These are phyloP conservation scores for Amanita pseudoporphyria DNA, from an alignment of 768 basidiomycete genomes.

Conservation along the genomic window DNA sequence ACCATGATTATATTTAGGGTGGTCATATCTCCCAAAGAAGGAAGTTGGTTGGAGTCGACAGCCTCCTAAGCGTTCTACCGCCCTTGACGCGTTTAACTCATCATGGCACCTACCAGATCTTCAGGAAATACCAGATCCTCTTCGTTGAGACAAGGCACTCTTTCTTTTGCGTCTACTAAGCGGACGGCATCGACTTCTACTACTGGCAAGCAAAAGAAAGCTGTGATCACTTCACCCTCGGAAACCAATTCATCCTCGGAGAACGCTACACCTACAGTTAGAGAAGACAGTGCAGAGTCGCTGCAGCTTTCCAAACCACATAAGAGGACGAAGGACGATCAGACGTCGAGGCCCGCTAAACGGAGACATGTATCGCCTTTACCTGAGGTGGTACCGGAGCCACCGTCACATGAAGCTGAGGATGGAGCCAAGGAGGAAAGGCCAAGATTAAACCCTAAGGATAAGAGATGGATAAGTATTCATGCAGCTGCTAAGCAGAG, in stretches of 20 bases:
- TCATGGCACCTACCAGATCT: conserved; percentile 1
- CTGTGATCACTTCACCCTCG: conserved; percentile 4
- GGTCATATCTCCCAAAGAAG: not conserved
- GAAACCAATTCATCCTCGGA: conserved; percentile 9
- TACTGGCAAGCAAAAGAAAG: conserved; percentile 15
- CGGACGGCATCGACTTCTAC: conserved; percentile 26
- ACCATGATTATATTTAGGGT: too few species aligned
- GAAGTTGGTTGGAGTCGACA: not conserved
- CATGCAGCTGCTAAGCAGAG: conserved; percentile 36
- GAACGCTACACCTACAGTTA: not conserved
- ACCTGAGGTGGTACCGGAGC: not conserved
- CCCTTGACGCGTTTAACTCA: not conserved
- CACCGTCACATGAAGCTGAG: conserved; percentile 3
- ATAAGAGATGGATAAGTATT: conserved; percentile 41
- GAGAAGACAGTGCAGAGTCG: not conserved
- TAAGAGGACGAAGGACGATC: not conserved
- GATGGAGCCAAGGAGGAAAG: conserved; percentile 14
- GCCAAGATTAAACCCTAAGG: conserved; percentile 37
- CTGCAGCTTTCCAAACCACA: not conserved
- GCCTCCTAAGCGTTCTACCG: not conserved
- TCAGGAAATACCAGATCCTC: not conserved
- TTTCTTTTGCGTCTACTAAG: conserved; percentile 37
- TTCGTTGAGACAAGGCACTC: conserved; percentile 33
- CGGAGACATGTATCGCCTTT: conserved; percentile 1
- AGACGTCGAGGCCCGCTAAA: not conserved